Evolutionary conservation across 768 basidiomycete species (phyloP), one percentile per base, ranked within the genome.

Genomic region (Auricularia sp.): DNA sequence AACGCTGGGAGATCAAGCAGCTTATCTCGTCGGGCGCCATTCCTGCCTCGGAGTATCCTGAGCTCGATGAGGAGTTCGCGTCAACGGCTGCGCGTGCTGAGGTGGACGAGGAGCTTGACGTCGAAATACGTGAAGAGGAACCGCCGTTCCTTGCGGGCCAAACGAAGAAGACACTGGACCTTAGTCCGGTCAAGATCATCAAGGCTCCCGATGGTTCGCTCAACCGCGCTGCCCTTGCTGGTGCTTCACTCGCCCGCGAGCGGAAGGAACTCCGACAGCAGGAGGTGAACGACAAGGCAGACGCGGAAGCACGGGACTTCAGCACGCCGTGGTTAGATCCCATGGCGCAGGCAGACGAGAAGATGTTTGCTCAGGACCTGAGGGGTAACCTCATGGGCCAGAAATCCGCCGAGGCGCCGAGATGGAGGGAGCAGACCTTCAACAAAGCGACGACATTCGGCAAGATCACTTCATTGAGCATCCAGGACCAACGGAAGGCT

Each of bases 1-100:
- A 99, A 75, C 86, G 97, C 35, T 99, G 97, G 94, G 97, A 99
- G 78, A 95, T 99, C 76, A 98, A 98, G 75, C 97, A 98, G 73
- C 84, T 99, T 64, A 97, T 98, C 64, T 91, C 97, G 0, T 97
- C 94, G 36, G 97, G 97, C 53, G 91, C 87, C 16, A 83, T 98
- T 63, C 87, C 87, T 67, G 89, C 95, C 11, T 88, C 94, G 3
- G 97, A 98, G 73, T 96, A 95, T 70, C 94, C 93, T 2, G 91
- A 96, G 36, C 79, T 97, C 62, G 91, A 95, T 67, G 93, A 94
- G 69, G 91, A 93, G 65, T 84, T 89, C 72, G 82, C 75, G 63
- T 87, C 91, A 70, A 86, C 89, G 1, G 80, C 84, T 71, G 86
- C 86, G 23, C 86, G 86, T 59, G 87, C 87, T 1, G 94, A 96